Conservation (phyloP, 2,329 filamentous ascomycete species). For the Colletotrichum siamense region DNA sequence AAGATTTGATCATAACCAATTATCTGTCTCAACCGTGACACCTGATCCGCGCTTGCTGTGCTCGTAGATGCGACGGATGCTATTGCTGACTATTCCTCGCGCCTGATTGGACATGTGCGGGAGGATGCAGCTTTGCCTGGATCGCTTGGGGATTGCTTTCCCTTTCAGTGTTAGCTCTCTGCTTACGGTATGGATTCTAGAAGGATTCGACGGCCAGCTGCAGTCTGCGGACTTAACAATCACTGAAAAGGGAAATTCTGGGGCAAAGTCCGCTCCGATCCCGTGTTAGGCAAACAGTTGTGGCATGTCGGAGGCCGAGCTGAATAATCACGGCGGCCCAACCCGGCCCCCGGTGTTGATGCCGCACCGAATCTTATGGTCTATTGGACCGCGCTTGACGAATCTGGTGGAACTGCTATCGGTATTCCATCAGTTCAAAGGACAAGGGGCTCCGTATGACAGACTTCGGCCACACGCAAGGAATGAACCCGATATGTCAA, state of each 20-base stretch:
- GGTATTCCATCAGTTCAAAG: neutral
- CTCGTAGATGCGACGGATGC: neutral
- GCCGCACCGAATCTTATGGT: neutral
- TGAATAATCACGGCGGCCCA: neutral
- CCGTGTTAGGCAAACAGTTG: neutral
- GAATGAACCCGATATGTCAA: neutral
- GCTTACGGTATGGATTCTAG: neutral
- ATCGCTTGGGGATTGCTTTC: neutral
- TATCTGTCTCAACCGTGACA: neutral
- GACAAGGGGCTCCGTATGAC: neutral
- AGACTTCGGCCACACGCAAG: neutral
- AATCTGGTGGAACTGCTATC: neutral
- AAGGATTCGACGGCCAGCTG: neutral
- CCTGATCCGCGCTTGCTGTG: neutral
- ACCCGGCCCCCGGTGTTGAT: neutral
- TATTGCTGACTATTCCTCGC: neutral
- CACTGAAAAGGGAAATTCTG: neutral
- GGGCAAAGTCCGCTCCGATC: neutral
- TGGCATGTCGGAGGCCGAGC: neutral
- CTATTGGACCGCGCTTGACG: accelerated
- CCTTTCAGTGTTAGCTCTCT: neutral
- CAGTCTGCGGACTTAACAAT: neutral
- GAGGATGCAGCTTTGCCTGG: neutral
- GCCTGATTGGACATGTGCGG: neutral
- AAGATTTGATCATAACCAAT: neutral